A percentile compares a stretch with the other conserved stretches of the same genome.
phyloP scores from a whole-genome alignment of 2,329 filamentous ascomycete species.

The Verticillium alfalfae region DNA sequence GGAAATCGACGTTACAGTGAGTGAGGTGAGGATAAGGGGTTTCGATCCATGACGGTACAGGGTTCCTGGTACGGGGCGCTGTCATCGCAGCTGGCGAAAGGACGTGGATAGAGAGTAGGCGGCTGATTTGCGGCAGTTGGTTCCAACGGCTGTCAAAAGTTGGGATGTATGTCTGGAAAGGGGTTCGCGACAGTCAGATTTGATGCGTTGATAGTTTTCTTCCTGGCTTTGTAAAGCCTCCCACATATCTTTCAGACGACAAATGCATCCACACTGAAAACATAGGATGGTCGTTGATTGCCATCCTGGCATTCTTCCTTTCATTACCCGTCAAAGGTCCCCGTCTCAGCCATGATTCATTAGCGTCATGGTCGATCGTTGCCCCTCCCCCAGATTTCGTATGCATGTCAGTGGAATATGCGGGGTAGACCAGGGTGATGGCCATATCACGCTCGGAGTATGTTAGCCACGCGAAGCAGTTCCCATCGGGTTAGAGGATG shows the following conservation, averaged over 20 bases:
- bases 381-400: not conserved
- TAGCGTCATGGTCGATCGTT: not conserved
- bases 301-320: not conserved
- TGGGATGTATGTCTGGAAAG: too few relatives aligned
- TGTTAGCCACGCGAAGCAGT: too few relatives aligned
- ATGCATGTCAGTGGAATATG: not conserved
- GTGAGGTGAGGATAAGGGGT: slow-evolving; percentile 22
- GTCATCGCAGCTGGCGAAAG: slow-evolving; percentile 14
- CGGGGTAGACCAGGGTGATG: not conserved
- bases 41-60: slow-evolving; percentile 25
- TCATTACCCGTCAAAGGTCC: not conserved
- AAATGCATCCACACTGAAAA: too few relatives aligned
- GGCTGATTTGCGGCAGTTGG: not conserved
- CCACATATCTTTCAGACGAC: too few relatives aligned
- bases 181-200: too few relatives aligned
- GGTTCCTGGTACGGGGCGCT: slow-evolving; percentile 14
- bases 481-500: too few relatives aligned
- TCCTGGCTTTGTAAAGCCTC: too few relatives aligned
- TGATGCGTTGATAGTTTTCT: too few relatives aligned
- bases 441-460: too few relatives aligned
- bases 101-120: not conserved
- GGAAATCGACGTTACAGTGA: slow-evolving; percentile 30
- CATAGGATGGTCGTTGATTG: not conserved
- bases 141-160: too few relatives aligned
- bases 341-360: not conserved